Percentiles rank a stretch among this genome's conserved stretches.
These are phyloP conservation scores for Backusella parvicylindrica DNA, from an alignment of 192 early-diverging fungal species.

Conservation along the genomic window DNA sequence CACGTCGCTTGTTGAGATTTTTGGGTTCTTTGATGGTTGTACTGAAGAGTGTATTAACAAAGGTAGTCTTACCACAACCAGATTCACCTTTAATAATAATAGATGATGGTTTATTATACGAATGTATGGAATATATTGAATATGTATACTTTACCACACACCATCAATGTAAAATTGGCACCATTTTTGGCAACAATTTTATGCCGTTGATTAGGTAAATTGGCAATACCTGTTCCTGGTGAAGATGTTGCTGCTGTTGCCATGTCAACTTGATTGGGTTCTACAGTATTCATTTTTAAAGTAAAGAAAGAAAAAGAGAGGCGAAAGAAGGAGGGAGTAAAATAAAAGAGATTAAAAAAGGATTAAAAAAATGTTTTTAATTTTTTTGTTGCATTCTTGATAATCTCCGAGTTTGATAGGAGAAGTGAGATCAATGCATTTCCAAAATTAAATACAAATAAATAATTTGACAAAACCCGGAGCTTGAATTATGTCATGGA, in stretches of 20 bases:
- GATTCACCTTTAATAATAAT: constrained; percentile 72
- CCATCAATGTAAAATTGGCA: constrained; percentile 94
- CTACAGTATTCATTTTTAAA: not conserved
- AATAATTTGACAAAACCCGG: not conserved
- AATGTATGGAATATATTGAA: too few species aligned
- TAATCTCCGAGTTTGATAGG: not conserved
- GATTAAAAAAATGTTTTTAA: too few species aligned
- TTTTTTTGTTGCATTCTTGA: not conserved
- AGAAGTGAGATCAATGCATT: not conserved
- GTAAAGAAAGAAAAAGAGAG: not conserved
- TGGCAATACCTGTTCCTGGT: constrained; percentile 92
- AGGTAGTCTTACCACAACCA: constrained; percentile 97
- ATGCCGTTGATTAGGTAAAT: constrained; percentile 98
- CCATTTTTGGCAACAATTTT: constrained; percentile 97
- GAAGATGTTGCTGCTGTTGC: constrained; percentile 22
- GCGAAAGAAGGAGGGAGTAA: not conserved
- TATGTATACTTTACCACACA: constrained; percentile 69
- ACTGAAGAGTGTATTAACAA: constrained; percentile 98
- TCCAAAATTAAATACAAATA: not conserved
- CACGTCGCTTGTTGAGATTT: constrained; percentile 70
- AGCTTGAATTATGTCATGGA: not conserved
- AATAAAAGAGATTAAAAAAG: not conserved
- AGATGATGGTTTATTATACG: not conserved
- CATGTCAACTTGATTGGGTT: not conserved
- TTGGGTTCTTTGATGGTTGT: constrained; percentile 92